Percentiles rank a stretch among this genome's conserved stretches.
phyloP scores from a whole-genome alignment of 2,329 filamentous ascomycete species.

The Dactylellina drechsleri region DNA sequence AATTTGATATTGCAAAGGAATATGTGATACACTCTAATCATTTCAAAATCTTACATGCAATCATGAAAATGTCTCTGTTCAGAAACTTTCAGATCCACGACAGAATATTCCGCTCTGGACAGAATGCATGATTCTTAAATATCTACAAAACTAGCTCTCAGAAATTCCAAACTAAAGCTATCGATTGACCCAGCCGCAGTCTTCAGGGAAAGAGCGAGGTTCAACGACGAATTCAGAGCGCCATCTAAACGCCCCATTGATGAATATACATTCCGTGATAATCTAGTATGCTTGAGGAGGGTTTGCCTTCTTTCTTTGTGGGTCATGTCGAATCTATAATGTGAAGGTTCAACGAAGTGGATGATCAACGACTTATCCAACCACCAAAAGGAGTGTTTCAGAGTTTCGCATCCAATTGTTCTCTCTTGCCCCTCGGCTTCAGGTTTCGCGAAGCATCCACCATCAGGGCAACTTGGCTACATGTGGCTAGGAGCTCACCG shows the following conservation, averaged over 20 bases:
- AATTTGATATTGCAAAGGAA: too few species aligned
- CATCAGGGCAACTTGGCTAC: slow-evolving; percentile 74
- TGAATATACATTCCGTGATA: slow-evolving; percentile 2
- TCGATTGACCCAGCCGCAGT: neutral
- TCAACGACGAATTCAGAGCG: too few species aligned
- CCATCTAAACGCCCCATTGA: neutral
- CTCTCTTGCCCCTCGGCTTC: slow-evolving; percentile 64
- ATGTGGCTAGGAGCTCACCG: slow-evolving; percentile 74
- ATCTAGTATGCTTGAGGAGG: neutral
- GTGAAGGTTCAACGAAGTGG: neutral
- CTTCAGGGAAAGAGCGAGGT: too few species aligned
- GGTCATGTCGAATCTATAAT: neutral
- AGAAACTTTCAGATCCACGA: too few species aligned
- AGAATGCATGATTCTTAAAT: too few species aligned
- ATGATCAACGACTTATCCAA: neutral
- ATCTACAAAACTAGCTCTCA: too few species aligned
- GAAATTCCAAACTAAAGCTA: neutral
- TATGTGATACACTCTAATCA: too few species aligned
- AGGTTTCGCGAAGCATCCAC: slow-evolving; percentile 73
- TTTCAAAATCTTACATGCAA: too few species aligned
- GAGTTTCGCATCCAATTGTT: slow-evolving; percentile 34
- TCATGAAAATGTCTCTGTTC: too few species aligned
- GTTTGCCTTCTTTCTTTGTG: neutral
- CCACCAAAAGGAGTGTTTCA: neutral
- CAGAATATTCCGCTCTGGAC: too few species aligned